These are phyloP conservation scores for Avicennia marina DNA, from an alignment of 257 asterid species.

Conservation along the genomic window DNA sequence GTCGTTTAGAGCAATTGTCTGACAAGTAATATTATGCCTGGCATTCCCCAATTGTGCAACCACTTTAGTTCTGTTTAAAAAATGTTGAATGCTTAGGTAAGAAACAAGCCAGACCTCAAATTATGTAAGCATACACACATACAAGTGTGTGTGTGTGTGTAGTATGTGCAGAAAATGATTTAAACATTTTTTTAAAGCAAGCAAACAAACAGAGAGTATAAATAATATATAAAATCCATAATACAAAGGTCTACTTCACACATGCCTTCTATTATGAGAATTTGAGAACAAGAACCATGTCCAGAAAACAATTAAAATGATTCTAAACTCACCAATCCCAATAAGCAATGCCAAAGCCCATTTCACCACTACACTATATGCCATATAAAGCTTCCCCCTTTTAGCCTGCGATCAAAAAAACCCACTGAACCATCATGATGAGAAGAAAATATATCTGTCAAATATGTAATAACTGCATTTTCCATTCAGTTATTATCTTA, in stretches of 20 bases:
- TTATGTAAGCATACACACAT: too few relatives aligned
- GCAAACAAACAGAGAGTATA: too few relatives aligned
- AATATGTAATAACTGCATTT: too few relatives aligned
- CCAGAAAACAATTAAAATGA: neutral
- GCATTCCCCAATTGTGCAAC: neutral
- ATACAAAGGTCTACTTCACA: neutral
- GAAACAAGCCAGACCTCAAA: too few relatives aligned
- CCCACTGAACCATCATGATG: slow-evolving; percentile 21
- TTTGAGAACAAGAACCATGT: neutral
- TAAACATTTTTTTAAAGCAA: too few relatives aligned
- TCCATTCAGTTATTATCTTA: too few relatives aligned
- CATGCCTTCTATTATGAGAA: too few relatives aligned
- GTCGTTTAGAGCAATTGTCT: too few relatives aligned
- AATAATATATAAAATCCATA: too few relatives aligned
- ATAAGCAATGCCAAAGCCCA: slow-evolving; percentile 87
- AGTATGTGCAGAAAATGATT: too few relatives aligned
- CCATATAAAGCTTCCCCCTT: slow-evolving; percentile 77
- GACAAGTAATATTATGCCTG: neutral
- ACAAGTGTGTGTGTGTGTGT: too few relatives aligned
- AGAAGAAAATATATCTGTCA: neutral
- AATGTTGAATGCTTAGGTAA: too few relatives aligned
- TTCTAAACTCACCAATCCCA: slow-evolving; percentile 78
- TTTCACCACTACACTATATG: slow-evolving; percentile 72
- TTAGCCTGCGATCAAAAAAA: slow-evolving; percentile 52
- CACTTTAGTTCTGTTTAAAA: neutral